phyloP scores from a whole-genome alignment of 768 basidiomycete species.

The Amanita phalloides region DNA sequence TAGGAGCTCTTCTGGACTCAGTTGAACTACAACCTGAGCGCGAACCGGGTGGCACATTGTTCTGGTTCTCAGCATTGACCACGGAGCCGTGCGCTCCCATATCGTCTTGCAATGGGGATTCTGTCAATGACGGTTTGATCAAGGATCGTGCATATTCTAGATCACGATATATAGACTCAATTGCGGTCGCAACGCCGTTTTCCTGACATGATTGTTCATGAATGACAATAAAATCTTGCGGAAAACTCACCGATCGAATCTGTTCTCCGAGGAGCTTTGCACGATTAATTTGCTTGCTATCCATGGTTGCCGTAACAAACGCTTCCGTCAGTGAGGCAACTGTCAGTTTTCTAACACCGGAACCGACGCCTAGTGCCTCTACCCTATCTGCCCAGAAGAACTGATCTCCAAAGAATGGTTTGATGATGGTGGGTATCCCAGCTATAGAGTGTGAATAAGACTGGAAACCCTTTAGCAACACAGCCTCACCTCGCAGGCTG shows the following conservation, averaged over 20 bases:
- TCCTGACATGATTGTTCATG: constrained; percentile 42
- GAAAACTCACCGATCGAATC: constrained; percentile 59
- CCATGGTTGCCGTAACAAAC: constrained; percentile 71
- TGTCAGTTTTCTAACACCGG: constrained; percentile 80
- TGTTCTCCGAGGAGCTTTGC: constrained; percentile 79
- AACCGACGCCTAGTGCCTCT: constrained; percentile 90
- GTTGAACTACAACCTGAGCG: constrained; percentile 45
- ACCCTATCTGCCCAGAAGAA: constrained; percentile 98
- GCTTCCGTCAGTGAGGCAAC: constrained; percentile 72
- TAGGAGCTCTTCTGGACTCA: constrained; percentile 45
- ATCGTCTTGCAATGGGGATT: constrained; percentile 15
- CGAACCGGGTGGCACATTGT: constrained; percentile 20
- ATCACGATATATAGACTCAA: constrained; percentile 94
- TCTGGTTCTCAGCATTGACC: constrained; percentile 15
- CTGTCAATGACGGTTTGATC: constrained; percentile 48
- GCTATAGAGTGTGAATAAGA: constrained; percentile 29
- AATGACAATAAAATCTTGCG: not conserved
- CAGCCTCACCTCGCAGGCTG: constrained; percentile 67
- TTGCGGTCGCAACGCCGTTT: constrained; percentile 87
- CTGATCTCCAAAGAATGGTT: constrained; percentile 97
- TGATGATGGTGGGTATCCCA: constrained; percentile 91
- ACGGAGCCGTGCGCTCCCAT: constrained; percentile 27
- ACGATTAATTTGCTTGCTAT: constrained; percentile 79
- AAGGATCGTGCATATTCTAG: constrained; percentile 88
- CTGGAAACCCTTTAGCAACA: not conserved